Percentiles rank a stretch among this genome's conserved stretches.
Conservation (phyloP, 768 basidiomycete genomes). For the Auricularia sp. region DNA sequence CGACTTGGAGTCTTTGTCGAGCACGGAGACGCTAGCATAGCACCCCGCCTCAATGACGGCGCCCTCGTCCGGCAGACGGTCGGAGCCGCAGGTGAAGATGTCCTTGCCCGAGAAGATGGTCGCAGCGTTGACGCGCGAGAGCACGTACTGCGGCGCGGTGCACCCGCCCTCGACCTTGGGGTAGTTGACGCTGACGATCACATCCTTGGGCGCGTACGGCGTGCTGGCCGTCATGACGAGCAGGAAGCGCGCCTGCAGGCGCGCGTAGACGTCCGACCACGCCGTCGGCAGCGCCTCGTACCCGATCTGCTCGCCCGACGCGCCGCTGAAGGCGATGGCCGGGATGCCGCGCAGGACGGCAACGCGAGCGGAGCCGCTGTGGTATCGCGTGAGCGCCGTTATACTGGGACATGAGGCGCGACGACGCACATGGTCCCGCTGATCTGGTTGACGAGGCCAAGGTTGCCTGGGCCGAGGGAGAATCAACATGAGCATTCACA, state of each 20-base stretch:
- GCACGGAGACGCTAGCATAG: constrained; percentile 37
- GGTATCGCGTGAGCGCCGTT: background rate
- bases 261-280: constrained; percentile 14
- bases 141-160: constrained; percentile 31
- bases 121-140: constrained; percentile 29
- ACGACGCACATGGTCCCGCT: constrained; percentile 22
- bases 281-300: constrained; percentile 38
- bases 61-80: constrained; percentile 32
- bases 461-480: constrained; percentile 10
- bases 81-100: constrained; percentile 34
- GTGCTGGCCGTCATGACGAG: constrained; percentile 6
- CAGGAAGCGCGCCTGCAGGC: constrained; percentile 15
- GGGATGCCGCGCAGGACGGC: constrained; percentile 40
- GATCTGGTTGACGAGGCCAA: constrained; percentile 17
- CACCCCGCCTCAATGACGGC: constrained; percentile 32
- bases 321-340: constrained; percentile 38
- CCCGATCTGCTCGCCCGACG: constrained; percentile 32
- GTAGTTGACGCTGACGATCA: constrained; percentile 43
- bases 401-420: background rate
- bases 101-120: constrained; percentile 21
- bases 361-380: constrained; percentile 39
- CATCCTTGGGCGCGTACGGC: constrained; percentile 28
- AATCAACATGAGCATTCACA: background rate
- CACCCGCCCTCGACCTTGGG: constrained; percentile 27
- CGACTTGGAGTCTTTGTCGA: constrained; percentile 21